A percentile compares a stretch with the other conserved stretches of the same genome.
Conservation (phyloP, 1,284 basidiomycete genomes). For the Moesziomyces antarcticus region DNA sequence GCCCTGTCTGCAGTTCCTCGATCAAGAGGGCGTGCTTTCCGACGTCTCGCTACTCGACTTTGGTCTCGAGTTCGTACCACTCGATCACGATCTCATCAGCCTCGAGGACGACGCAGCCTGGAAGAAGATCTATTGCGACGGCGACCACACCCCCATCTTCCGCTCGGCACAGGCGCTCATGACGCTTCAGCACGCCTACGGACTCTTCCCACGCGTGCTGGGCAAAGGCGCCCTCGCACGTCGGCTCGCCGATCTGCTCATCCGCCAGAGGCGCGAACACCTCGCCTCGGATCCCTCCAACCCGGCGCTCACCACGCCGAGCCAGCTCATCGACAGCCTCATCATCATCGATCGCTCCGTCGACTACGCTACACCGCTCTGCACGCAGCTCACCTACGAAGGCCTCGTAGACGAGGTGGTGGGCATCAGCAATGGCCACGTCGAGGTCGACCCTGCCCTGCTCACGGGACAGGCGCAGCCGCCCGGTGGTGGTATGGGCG, state of each 20-base stretch:
- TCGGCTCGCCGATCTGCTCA: conserved; percentile 79
- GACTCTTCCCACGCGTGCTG: conserved; percentile 88
- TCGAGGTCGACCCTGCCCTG: conserved; percentile 86
- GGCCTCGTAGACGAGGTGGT: conserved; percentile 95
- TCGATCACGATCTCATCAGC: conserved; percentile 78
- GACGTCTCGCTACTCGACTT: conserved; percentile 72
- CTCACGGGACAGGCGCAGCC: conserved; percentile 70
- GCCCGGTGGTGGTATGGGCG: conserved; percentile 5
- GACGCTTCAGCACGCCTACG: conserved; percentile 86
- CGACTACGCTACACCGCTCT: conserved; percentile 95
- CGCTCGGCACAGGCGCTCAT: conserved; percentile 87
- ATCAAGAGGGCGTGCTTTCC: conserved; percentile 34
- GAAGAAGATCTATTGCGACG: conserved; percentile 74
- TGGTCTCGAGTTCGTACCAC: conserved; percentile 89
- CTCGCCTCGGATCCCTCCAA: conserved; percentile 67
- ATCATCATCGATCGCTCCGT: conserved; percentile 89
- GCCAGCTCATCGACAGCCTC: conserved; percentile 79
- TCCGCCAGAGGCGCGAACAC: conserved; percentile 72
- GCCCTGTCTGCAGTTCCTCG: conserved; percentile 71
- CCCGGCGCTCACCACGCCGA: conserved; percentile 51
- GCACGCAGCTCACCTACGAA: conserved; percentile 96
- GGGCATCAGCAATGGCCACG: conserved; percentile 88
- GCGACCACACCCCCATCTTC: conserved; percentile 90
- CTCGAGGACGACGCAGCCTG: conserved; percentile 59
- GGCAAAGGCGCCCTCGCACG: conserved; percentile 90